Evolutionary conservation across 305 asterid genomes (phyloP), one percentile per base, ranked within the genome.

Genomic region (Fraxinus platypoda): DNA sequence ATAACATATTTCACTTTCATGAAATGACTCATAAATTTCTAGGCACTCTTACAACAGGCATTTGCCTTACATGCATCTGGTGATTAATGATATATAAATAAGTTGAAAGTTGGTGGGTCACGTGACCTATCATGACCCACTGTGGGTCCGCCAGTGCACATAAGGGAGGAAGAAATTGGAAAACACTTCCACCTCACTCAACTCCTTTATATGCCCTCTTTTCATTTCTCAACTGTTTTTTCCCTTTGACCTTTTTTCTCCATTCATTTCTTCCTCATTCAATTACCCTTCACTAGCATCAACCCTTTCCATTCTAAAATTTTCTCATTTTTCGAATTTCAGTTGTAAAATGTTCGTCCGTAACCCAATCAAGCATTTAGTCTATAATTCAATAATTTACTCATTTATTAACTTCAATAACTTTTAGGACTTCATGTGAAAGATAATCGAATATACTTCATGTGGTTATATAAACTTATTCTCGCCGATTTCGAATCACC

Each of bases 181-280:
- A 41, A 9, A 41, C 9, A 41, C 4, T 9, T 41, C 49, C 13
- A 8, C 49, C 15, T 2, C 15, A 3, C 49, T 41, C 15, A 9
- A 11, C 49, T 41, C 49, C 49, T 2, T 85, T 43, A 35, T 85
- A 33, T 78, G 76, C 66, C 57, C 76, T 62, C 37, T 21, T 82
- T 85, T 80, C 86, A 72, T 82, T 80, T 41, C 81, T 77, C 83
- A 75, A 79, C 83, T 76, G 74, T 74, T 79, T 74, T 78, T 78
- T 72, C 68, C 57, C 6, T 78, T 71, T 23, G n/a, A 52, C 78
- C 78, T 23, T 52, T 52, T 68, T 43, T 33, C 62, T n/a, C 34
- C 7, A 26, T 66, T 26, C n/a, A 8, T 54, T n/a, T 54, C 64
- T n/a, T 19, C n/a, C 33, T 8, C 35, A 3, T 78, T 30, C 21